Evolutionary conservation across 352 stramenopile species (phyloP).

Genomic region (Pythium angustatum): DNA sequence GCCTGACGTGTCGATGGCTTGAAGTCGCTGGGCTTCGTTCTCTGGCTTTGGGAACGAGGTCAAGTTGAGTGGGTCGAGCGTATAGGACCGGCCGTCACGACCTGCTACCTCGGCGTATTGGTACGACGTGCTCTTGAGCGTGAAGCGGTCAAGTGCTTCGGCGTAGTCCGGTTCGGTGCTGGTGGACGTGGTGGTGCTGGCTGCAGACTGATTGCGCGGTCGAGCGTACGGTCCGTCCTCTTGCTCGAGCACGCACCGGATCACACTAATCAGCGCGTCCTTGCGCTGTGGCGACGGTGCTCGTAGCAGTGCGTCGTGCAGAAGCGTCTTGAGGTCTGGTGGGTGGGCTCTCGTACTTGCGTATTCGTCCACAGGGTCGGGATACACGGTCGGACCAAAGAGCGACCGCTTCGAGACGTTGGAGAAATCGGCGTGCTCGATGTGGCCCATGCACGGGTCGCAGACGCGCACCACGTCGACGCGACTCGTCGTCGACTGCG

Average conservation of each 20-base stretch:
- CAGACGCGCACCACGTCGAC: slow-evolving; percentile 45
- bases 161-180: background rate
- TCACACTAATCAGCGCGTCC: slow-evolving; percentile 49
- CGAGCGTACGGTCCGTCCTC: slow-evolving; percentile 35
- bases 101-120: slow-evolving; percentile 47
- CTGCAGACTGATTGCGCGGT: background rate
- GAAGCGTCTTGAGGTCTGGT: slow-evolving; percentile 35
- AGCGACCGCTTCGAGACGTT: no score
- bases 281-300: slow-evolving; percentile 36
- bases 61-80: slow-evolving; percentile 27
- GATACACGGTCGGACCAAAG: slow-evolving; percentile 30
- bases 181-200: background rate
- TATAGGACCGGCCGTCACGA: slow-evolving; percentile 43
- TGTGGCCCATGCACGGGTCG: slow-evolving; percentile 35
- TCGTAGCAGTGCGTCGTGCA: slow-evolving; percentile 41
- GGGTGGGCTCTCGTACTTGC: background rate
- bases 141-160: background rate
- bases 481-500: background rate
- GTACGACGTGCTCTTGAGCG: slow-evolving; percentile 17
- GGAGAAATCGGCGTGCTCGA: no score
- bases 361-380: slow-evolving; percentile 18
- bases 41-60: slow-evolving; percentile 32
- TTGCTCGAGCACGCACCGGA: slow-evolving; percentile 50
- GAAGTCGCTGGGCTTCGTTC: slow-evolving; percentile 51
- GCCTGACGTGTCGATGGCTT: slow-evolving; percentile 42